Base-by-base conservation (phyloP, 2,329 filamentous ascomycete genomes). In the Sporothrix phasma region DNA sequence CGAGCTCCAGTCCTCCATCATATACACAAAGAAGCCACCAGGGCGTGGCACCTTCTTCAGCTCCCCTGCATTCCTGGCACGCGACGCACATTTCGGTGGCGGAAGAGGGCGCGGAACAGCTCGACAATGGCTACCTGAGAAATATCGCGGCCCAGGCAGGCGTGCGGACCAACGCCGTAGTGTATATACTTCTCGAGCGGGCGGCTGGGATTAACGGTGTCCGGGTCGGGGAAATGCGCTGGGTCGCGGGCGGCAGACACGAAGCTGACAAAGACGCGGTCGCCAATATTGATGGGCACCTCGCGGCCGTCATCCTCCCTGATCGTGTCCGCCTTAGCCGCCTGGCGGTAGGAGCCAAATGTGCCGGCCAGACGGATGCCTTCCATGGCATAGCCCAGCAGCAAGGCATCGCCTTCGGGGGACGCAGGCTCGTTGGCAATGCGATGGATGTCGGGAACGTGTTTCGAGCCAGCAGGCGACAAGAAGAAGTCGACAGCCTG, bases 401-500 rank as follows among this genome's bases (percentile, higher is more conserved):
- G 78, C 39, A 83, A 76, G 1, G 84, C 79, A 67, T 91, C 87
- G 0, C 80, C 81, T 67, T 86, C 82, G 13, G 82, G 79, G 1
- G 77, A 76, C 0, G 80, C 77, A 4, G 84, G 78, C 45, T 80
- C 72, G 39, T 79, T 76, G 31, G 89, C 84, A 17, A 88, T 76
- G 19, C 76, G 76, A 68, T 87, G 80, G 63, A 92, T 80, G 49
- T 85, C 82, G 0, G 82, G 77, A 0, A 88, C 73, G 69, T 90
- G 78, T 13, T 76, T 68, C 63, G 78, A 74, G 68, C 84, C 82
- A 37, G 81, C 75, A 2, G 80, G 76, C 0, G 83, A 81, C 5
- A 92, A 79, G 71, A 88, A 92, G 75, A 84, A 91, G 71, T 92
- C 88, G 19, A 91, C 78, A 1, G 88, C 80, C 75, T 89, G 87